Percentiles rank a stretch among this genome's conserved stretches.
Evolutionary conservation across 2,329 filamentous ascomycete species (phyloP).

Genomic region (Gaeumannomyces tritici): DNA sequence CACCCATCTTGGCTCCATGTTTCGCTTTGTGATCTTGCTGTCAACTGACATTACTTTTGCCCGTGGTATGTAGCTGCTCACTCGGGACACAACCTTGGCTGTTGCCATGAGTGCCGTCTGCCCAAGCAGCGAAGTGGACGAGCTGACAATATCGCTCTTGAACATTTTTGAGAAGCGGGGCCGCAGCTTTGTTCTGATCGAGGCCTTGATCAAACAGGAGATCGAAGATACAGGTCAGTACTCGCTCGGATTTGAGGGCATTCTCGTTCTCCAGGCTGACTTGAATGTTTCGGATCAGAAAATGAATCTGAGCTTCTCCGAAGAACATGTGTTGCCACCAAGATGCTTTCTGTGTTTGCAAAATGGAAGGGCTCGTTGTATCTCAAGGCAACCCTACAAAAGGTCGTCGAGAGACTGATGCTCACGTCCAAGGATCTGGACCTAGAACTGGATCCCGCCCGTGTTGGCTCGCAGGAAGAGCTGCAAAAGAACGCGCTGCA

Average conservation of each 20-base stretch:
- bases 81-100: constrained; percentile 52
- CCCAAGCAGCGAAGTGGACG: constrained; percentile 58
- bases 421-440: constrained; percentile 58
- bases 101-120: constrained; percentile 56
- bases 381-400: constrained; percentile 54
- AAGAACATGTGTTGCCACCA: constrained; percentile 62
- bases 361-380: constrained; percentile 62
- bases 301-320: constrained; percentile 59
- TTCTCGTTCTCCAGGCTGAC: background rate
- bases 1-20: constrained; percentile 4
- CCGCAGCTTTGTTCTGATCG: constrained; percentile 51
- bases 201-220: constrained; percentile 59
- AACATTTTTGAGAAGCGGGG: constrained; percentile 63
- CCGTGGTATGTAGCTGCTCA: constrained; percentile 36
- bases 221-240: constrained; percentile 52
- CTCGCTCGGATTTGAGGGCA: background rate
- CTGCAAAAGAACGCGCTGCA: constrained; percentile 57
- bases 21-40: constrained; percentile 3
- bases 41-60: constrained; percentile 3
- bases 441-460: constrained; percentile 56
- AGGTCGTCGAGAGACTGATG: constrained; percentile 57
- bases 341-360: constrained; percentile 61
- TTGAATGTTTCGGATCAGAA: constrained; percentile 28
- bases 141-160: constrained; percentile 56
- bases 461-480: constrained; percentile 49